Base-by-base conservation (phyloP, 2,329 filamentous ascomycete species). In the Leptographium wingfieldii region DNA sequence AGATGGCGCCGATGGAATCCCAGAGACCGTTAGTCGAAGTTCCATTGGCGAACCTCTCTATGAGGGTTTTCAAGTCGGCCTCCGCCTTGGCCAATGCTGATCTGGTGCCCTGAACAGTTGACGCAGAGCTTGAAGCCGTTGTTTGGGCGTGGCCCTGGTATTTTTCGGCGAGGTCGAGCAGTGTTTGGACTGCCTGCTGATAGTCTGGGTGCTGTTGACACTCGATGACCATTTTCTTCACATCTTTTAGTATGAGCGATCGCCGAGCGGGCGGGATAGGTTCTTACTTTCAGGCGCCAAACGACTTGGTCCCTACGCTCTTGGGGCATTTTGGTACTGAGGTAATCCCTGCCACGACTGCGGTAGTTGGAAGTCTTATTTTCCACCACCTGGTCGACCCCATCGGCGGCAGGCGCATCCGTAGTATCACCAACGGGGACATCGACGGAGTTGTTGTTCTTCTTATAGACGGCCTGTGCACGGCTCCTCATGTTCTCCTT, bases 161-260 rank as follows among this genome's bases (percentile, higher is more conserved):
- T 66, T 86, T 83, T 74, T 96, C 91, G 7, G 90, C 91, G 56
- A 99, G 78, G 51, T 83, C 78, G 35, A 99, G 80, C 6, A 99
- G 78, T 3, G 92, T 95, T 67, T 91, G 84, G 64, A 99, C 86
- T n/a, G 94, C 94, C 72, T 88, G 82, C 66, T 92, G 85, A 73
- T 97, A 99, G 68, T 99, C 92, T 61, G 89, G 83, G 69, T 97
- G 94, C 60, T 92, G 89, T 75, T 99, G 94, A 67, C 95, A 91
- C 74, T 99, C 94, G 54, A 96, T 85, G 48, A 99, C 77, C 88
- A 97, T 95, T 83, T 97, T 97, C 84, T 92, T 31, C 14, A 5
- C 38, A 25, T 12, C 31, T 16, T 14, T 54, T 11, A 35, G 29
- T 46, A 25, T 12, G 16, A 1, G 4, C 4, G 22, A 29, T 5